Conservation (phyloP, 179 eudicot species). For the Camellia oleifera region DNA sequence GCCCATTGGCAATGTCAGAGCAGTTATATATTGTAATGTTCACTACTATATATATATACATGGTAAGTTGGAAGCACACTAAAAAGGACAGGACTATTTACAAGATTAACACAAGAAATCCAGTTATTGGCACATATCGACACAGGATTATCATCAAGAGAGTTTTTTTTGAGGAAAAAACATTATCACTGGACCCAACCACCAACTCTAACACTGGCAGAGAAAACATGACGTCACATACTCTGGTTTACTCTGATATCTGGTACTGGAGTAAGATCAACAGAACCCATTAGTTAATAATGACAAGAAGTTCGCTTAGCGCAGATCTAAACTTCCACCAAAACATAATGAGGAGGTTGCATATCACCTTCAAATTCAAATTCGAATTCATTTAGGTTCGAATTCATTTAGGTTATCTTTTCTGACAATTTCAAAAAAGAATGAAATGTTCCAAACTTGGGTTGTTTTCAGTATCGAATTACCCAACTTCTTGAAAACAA, state of each 20-base stretch:
- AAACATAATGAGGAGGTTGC: not conserved
- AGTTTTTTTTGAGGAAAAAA: not conserved
- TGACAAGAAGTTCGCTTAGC: not conserved
- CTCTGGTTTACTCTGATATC: not conserved
- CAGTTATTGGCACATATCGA: not conserved
- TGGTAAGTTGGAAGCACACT: too few species aligned
- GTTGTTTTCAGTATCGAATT: not conserved
- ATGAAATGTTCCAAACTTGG: not conserved
- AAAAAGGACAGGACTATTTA: not conserved
- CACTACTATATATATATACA: not conserved
- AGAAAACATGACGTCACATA: not conserved
- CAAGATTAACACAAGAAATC: not conserved
- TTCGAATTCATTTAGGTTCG: not conserved
- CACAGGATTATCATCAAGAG: not conserved
- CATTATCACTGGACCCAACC: not conserved
- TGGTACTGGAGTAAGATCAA: not conserved
- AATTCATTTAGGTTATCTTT: not conserved
- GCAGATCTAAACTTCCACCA: not conserved
- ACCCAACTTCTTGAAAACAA: not conserved
- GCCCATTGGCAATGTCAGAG: not conserved
- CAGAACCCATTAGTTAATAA: not conserved
- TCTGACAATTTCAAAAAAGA: not conserved
- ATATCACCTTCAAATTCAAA: not conserved
- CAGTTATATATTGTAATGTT: not conserved
- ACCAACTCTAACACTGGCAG: not conserved